A percentile compares a stretch with the other conserved stretches of the same genome.
These are phyloP conservation scores for Dryas alaskensis DNA, from an alignment of 306 rosid genomes.

Conservation along the genomic window DNA sequence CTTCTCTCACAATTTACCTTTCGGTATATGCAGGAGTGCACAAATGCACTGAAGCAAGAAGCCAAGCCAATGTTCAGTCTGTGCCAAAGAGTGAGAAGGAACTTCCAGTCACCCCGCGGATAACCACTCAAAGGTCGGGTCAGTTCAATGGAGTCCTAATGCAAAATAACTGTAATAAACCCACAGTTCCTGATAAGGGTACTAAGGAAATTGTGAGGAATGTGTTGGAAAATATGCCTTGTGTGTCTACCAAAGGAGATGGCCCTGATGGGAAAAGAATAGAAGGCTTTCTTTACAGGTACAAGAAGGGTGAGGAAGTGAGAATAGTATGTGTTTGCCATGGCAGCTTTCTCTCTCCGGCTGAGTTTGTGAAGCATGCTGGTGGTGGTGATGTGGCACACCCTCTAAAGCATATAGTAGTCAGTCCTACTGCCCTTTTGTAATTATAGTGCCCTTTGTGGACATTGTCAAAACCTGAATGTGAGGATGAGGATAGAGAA, in stretches of 20 bases:
- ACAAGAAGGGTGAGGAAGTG: slow-evolving; percentile 70
- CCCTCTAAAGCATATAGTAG: slow-evolving; percentile 72
- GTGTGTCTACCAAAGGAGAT: slow-evolving; percentile 54
- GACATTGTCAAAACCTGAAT: neutral
- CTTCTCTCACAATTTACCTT: neutral
- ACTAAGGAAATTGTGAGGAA: slow-evolving; percentile 38
- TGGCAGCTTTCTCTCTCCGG: slow-evolving; percentile 65
- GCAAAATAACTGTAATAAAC: slow-evolving; percentile 14
- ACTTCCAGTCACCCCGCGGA: neutral
- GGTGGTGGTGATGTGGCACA: slow-evolving; percentile 61
- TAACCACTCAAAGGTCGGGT: slow-evolving; percentile 11
- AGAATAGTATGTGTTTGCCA: slow-evolving; percentile 77
- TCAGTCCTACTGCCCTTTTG: slow-evolving; percentile 38
- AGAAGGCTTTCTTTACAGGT: slow-evolving; percentile 75
- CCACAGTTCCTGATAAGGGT: slow-evolving; percentile 10
- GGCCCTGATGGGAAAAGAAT: slow-evolving; percentile 66
- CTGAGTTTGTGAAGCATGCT: slow-evolving; percentile 77
- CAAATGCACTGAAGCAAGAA: slow-evolving; percentile 33
- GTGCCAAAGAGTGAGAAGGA: slow-evolving; percentile 29
- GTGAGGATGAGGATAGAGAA: neutral
- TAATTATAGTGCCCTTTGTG: neutral
- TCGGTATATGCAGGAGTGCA: slow-evolving; percentile 10
- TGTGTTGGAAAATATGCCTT: slow-evolving; percentile 63
- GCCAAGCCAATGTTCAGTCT: slow-evolving; percentile 27
- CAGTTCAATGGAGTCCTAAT: slow-evolving; percentile 2